These are phyloP conservation scores for Monilinia fructigena DNA, from an alignment of 2,329 filamentous ascomycete genomes.

Conservation along the genomic window DNA sequence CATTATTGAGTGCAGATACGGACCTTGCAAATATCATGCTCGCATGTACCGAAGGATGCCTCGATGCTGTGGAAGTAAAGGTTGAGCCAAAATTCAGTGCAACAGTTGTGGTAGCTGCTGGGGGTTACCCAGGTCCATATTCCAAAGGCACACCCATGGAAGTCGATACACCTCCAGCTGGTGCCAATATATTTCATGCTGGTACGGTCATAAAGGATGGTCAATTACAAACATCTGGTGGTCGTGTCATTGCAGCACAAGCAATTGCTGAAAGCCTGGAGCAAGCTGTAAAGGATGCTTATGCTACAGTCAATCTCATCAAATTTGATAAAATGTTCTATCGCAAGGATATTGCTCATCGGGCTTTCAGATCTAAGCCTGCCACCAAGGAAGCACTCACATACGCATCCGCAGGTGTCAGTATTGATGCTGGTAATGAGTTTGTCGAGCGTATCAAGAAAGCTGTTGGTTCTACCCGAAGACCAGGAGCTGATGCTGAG, in stretches of 20 bases:
- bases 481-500: constrained; percentile 84
- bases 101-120: constrained; percentile 90
- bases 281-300: constrained; percentile 83
- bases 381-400: constrained; percentile 60
- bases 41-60: constrained; percentile 73
- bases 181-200: constrained; percentile 85
- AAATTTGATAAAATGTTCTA: constrained; percentile 60
- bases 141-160: constrained; percentile 68
- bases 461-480: constrained; percentile 79
- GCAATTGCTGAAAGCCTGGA: constrained; percentile 73
- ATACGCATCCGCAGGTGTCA: constrained; percentile 90
- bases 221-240: constrained; percentile 74
- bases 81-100: constrained; percentile 72
- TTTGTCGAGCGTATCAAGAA: constrained; percentile 91
- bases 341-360: constrained; percentile 86
- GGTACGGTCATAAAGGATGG: constrained; percentile 69
- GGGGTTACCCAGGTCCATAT: constrained; percentile 86
- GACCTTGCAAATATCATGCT: constrained; percentile 88
- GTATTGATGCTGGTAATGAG: constrained; percentile 89
- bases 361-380: constrained; percentile 55
- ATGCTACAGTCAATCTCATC: constrained; percentile 76
- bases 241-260: constrained; percentile 90
- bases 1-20: constrained; percentile 72
- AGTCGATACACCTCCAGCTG: constrained; percentile 47
- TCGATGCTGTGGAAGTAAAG: constrained; percentile 68